A percentile compares a stretch with the other conserved stretches of the same genome.
Evolutionary conservation across 768 basidiomycete species (phyloP).

Genomic region (Termitomyces sp.): DNA sequence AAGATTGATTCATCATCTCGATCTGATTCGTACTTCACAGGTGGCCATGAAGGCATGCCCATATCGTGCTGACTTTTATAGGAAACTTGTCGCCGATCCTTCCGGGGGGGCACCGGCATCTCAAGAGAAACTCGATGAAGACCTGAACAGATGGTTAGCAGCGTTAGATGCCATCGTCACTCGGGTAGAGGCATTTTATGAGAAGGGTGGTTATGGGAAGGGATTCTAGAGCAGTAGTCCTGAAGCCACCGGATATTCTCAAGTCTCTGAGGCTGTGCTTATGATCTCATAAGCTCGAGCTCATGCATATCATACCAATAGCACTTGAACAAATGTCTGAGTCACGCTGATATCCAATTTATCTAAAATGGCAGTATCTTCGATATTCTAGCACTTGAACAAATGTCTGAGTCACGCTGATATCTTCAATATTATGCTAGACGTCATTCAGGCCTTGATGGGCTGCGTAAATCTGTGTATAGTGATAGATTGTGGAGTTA

Average conservation of each 20-base stretch:
- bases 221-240: conserved; percentile 30
- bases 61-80: conserved; percentile 64
- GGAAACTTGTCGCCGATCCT: conserved; percentile 59
- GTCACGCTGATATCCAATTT: not conserved
- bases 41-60: conserved; percentile 67
- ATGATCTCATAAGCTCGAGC: not conserved
- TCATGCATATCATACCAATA: not conserved
- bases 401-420: not conserved
- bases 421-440: not conserved
- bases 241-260: not conserved
- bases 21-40: conserved; percentile 24
- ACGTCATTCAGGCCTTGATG: not conserved
- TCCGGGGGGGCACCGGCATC: conserved; percentile 43
- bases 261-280: not conserved
- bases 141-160: conserved; percentile 64
- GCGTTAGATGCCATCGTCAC: conserved; percentile 54
- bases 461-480: not conserved
- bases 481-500: not conserved
- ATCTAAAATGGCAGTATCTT: not conserved
- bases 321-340: not conserved
- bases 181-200: conserved; percentile 58
- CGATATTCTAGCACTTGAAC: not conserved
- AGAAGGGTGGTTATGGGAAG: conserved; percentile 53
- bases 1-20: not conserved
- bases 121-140: conserved; percentile 50